Evolutionary conservation across 1,139 yeast species (phyloP).

Genomic region (Diutina siamensis): DNA sequence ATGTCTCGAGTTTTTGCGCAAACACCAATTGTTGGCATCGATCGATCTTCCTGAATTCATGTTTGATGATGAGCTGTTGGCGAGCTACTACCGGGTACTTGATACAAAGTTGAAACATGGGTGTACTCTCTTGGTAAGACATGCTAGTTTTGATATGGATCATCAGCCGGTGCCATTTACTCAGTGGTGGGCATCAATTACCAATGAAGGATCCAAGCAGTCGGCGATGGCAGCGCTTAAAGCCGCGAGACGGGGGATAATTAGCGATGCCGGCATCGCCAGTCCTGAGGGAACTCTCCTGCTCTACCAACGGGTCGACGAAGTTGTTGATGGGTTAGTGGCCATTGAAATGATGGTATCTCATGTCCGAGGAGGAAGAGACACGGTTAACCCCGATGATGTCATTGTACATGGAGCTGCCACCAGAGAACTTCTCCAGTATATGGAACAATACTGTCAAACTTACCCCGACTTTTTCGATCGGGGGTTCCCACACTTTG

Average conservation of each 20-base stretch:
- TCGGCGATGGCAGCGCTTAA: neutral
- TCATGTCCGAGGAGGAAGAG: neutral
- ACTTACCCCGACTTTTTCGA: neutral
- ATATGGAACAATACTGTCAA: neutral
- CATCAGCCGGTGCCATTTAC: neutral
- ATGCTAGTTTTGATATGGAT: neutral
- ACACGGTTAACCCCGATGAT: neutral
- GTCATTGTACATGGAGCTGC: neutral
- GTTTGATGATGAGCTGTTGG: neutral
- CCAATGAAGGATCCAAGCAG: neutral
- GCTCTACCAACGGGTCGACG: neutral
- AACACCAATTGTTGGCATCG: neutral
- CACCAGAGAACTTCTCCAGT: neutral
- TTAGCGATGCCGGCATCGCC: neutral
- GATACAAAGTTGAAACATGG: neutral
- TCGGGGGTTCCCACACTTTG: neutral
- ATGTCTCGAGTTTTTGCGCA: neutral
- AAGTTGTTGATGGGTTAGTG: neutral
- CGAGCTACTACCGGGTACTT: neutral
- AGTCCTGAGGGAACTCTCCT: too few species aligned
- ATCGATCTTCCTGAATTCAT: neutral
- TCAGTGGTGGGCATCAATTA: neutral
- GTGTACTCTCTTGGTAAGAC: neutral
- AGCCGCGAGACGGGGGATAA: neutral
- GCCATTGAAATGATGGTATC: neutral